Evolutionary conservation across 331 rosid genomes (phyloP), one percentile per base, ranked within the genome.

Genomic region (Cydonia oblonga): DNA sequence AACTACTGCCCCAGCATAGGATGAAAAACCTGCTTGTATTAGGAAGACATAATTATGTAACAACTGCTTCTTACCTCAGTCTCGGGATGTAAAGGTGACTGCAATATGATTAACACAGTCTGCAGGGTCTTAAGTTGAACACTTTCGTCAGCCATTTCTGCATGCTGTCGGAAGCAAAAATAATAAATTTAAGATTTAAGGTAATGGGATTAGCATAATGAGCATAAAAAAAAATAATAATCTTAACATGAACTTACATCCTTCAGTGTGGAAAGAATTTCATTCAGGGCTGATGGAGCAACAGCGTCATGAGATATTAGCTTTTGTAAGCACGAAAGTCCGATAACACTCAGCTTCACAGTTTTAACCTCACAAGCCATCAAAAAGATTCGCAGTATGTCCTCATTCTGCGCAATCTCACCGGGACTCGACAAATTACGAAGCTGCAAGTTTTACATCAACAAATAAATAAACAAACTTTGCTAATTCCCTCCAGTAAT

Each of bases 81-180:
- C 88, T 90, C 92, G 64, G 98, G 98, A 75, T 86, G 97, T 79
- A 93, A 86, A 49, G 90, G 98, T 61, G 98, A 93, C 81, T 93
- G 97, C 75, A 90, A 82, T 78, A 93, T 87, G 73, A 91, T 89
- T 74, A 95, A 82, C 80, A 91, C 82, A 28, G 98, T 93, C 84
- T 93, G 98, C 53, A 93, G 98, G 75, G 98, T 90, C 92, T 90
- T 93, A 12, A 93, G 93, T 76, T 93, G 98, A 84, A 93, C 88
- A 74, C 86, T 89, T 80, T 90, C 98, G n/a, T 93, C 98, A 26
- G 62, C 79, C 92, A 93, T 87, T 81, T 93, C 98, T 76, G 98
- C 97, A 80, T 93, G 98, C 98, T 93, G 89, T 80, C 79, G 28
- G 67, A 64, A 70, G 73, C 53, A 79, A 56, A 73, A 77, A 66